Evolutionary conservation across 176 grass and related monocot species (phyloP).

Genomic region (Avena atlantica): DNA sequence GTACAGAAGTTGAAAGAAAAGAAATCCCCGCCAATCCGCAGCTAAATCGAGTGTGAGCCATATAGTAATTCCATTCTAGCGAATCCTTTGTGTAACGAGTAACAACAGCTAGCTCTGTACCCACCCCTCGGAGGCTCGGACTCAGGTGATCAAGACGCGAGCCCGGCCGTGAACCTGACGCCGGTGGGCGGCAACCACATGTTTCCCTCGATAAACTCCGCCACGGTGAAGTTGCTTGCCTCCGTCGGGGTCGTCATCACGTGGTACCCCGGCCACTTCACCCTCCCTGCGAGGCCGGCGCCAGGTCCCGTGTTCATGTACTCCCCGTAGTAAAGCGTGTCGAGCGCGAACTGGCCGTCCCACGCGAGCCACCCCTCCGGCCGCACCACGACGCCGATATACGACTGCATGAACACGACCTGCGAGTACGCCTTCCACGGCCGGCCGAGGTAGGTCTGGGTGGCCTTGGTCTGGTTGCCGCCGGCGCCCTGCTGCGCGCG

Average conservation of each 20-base stretch:
- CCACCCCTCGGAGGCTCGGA: neutral
- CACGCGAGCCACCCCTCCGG: constrained; percentile 82
- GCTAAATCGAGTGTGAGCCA: neutral
- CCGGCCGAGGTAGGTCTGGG: constrained; percentile 61
- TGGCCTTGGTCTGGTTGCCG: neutral
- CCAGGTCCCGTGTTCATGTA: constrained; percentile 65
- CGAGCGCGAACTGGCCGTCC: constrained; percentile 51
- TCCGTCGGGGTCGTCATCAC: constrained; percentile 34
- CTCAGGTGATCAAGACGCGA: constrained; percentile 42
- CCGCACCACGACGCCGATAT: constrained; percentile 43
- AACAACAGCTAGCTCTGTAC: neutral
- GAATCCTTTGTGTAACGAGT: neutral
- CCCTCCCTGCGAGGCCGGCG: constrained; percentile 27
- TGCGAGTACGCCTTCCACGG: constrained; percentile 70
- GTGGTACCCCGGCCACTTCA: constrained; percentile 75
- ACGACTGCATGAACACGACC: constrained; percentile 75
- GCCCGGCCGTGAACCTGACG: constrained; percentile 57
- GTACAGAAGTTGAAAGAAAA: neutral
- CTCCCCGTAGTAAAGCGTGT: constrained; percentile 72
- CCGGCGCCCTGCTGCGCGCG: neutral
- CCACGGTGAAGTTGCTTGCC: constrained; percentile 71
- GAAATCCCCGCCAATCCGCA: neutral
- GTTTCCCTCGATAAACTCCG: constrained; percentile 72
- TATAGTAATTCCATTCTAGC: neutral
- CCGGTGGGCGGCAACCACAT: constrained; percentile 76